These are phyloP conservation scores for Mycena leptocephala DNA, from an alignment of 768 basidiomycete genomes.

Conservation along the genomic window DNA sequence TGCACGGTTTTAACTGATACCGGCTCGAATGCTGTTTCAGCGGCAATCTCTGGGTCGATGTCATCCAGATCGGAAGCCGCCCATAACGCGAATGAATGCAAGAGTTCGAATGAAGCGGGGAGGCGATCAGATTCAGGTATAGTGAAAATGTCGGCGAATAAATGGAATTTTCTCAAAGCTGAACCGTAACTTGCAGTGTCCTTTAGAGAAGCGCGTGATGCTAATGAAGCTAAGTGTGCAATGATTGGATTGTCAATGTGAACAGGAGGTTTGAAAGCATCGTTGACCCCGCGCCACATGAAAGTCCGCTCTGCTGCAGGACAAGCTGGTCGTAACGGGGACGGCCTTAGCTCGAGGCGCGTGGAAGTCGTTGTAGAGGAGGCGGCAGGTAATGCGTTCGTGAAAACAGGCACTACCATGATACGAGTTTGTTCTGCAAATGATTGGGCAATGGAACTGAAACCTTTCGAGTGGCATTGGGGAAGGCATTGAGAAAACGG, in stretches of 20 bases:
- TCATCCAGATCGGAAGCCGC: conserved; percentile 48
- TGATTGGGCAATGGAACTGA: conserved; percentile 33
- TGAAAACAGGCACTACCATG: conserved; percentile 28
- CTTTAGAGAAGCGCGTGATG: conserved; percentile 40
- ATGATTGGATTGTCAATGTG: conserved; percentile 42
- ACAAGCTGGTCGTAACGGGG: conserved; percentile 42
- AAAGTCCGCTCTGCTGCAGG: conserved; percentile 43
- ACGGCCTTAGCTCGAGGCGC: conserved; percentile 25
- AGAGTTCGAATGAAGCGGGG: conserved; percentile 44
- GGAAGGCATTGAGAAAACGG: conserved; percentile 37
- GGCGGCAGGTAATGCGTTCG: not conserved
- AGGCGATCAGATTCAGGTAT: conserved; percentile 44
- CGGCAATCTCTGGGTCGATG: conserved; percentile 8
- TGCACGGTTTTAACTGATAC: conserved; percentile 39
- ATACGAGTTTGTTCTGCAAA: conserved; percentile 25
- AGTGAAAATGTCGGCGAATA: conserved; percentile 48
- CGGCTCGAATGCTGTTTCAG: conserved; percentile 47
- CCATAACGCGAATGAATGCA: conserved; percentile 56
- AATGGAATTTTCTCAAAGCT: conserved; percentile 48
- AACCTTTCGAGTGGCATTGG: conserved; percentile 15
- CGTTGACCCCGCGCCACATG: conserved; percentile 52
- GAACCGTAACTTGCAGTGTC: conserved; percentile 36
- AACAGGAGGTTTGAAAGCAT: conserved; percentile 33
- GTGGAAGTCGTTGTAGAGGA: not conserved
- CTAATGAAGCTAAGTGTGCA: conserved; percentile 27